Conservation (phyloP, 1,139 yeast genomes). For the Yamadazyma triangularis region DNA sequence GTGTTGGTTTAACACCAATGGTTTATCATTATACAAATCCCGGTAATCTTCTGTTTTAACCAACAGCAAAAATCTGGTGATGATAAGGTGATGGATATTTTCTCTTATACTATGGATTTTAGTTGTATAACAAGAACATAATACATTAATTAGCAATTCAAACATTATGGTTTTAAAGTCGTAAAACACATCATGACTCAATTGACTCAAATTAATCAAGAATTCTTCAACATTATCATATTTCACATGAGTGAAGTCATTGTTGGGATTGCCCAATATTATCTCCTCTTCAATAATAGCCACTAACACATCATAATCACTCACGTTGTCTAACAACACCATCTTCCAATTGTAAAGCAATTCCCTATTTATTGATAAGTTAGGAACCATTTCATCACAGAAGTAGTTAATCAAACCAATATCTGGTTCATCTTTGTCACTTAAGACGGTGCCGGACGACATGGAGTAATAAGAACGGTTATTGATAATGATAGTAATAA, state of each 20-base stretch:
- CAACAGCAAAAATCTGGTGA: slow-evolving; percentile 15
- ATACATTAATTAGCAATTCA: slow-evolving; percentile 23
- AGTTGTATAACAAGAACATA: slow-evolving; percentile 21
- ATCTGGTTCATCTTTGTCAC: slow-evolving; percentile 5
- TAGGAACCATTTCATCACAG: slow-evolving; percentile 22
- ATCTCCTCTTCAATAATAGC: slow-evolving; percentile 22
- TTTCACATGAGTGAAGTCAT: slow-evolving; percentile 4
- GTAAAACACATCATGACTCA: slow-evolving; percentile 21
- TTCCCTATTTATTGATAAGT: slow-evolving; percentile 23
- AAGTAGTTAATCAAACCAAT: slow-evolving; percentile 13
- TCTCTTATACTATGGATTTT: slow-evolving; percentile 19
- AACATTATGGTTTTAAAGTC: slow-evolving; percentile 30
- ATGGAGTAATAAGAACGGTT: not conserved
- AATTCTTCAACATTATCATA: slow-evolving; percentile 11
- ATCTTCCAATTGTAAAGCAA: slow-evolving; percentile 34
- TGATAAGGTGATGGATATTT: slow-evolving; percentile 18
- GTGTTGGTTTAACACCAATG: slow-evolving; percentile 16
- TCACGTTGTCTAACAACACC: slow-evolving; percentile 24
- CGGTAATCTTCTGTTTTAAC: not conserved
- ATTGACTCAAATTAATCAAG: slow-evolving; percentile 12
- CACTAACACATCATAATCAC: slow-evolving; percentile 16
- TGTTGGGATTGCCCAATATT: slow-evolving; percentile 14
- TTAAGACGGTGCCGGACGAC: not conserved
- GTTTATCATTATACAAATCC: slow-evolving; percentile 5
- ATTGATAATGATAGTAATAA: no score